These are phyloP conservation scores for Lichtheimia ramosa DNA, from an alignment of 371 early-diverging fungal species.

Conservation along the genomic window DNA sequence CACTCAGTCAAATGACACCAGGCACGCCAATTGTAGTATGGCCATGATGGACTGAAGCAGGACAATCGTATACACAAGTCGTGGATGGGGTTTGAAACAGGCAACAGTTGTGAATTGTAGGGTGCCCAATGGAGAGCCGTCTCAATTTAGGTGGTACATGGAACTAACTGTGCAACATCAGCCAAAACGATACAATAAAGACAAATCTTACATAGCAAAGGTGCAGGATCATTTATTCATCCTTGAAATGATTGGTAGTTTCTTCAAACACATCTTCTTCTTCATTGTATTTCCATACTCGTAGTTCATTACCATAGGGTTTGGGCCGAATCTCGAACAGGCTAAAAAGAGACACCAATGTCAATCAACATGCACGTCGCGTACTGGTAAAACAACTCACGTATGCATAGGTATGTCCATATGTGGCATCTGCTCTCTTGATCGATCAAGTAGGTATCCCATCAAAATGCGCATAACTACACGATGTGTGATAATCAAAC, in stretches of 20 bases:
- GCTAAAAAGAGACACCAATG: not conserved
- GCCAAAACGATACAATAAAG: too few relatives aligned
- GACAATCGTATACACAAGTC: too few relatives aligned
- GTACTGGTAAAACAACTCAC: conserved; percentile 23
- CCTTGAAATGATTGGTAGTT: not conserved
- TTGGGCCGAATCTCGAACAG: conserved; percentile 66
- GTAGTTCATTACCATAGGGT: conserved; percentile 79
- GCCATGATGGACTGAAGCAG: too few relatives aligned
- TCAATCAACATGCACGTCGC: not conserved
- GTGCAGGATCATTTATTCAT: too few relatives aligned
- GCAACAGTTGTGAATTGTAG: too few relatives aligned
- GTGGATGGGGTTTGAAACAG: too few relatives aligned
- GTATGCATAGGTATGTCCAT: conserved; percentile 53
- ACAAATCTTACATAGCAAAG: too few relatives aligned
- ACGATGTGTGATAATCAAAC: conserved; percentile 74
- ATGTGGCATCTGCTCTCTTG: conserved; percentile 67
- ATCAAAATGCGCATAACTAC: conserved; percentile 77
- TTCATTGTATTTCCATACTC: conserved; percentile 54
- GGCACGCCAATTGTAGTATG: too few relatives aligned
- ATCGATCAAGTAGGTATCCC: conserved; percentile 74
- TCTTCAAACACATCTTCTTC: conserved; percentile 52
- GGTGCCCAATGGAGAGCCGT: too few relatives aligned
- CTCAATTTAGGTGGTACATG: too few relatives aligned
- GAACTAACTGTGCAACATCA: too few relatives aligned
- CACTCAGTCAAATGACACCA: too few relatives aligned